These are phyloP conservation scores for Choiromyces venosus DNA, from an alignment of 495 filamentous ascomycete species.

Conservation along the genomic window DNA sequence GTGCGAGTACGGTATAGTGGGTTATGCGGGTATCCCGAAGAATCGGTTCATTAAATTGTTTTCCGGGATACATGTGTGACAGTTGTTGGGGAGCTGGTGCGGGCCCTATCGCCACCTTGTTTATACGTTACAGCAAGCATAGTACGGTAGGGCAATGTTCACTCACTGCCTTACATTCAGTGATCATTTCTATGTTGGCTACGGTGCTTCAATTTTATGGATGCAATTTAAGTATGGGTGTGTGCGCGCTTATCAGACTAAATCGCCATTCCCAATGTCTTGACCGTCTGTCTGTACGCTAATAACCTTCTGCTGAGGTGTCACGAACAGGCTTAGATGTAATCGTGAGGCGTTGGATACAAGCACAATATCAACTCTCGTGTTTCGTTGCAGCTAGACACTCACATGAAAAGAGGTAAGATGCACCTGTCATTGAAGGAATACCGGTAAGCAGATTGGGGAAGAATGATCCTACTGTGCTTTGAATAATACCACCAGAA, in stretches of 20 bases:
- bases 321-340: not conserved
- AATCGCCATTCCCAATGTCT: not conserved
- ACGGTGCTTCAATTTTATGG: not conserved
- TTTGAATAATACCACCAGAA: not conserved
- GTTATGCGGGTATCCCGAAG: not conserved
- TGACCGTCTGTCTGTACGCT: not conserved
- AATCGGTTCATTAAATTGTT: not conserved
- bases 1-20: not conserved
- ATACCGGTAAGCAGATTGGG: not conserved
- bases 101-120: not conserved
- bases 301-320: not conserved
- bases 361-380: not conserved
- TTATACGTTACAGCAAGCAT: not conserved
- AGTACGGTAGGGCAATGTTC: not conserved
- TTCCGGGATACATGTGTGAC: not conserved
- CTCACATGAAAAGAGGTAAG: not conserved
- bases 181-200: not conserved
- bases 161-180: not conserved
- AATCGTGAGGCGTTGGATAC: not conserved
- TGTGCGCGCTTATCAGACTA: not conserved
- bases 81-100: not conserved
- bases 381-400: not conserved
- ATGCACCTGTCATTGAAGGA: not conserved
- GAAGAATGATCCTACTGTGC: not conserved
- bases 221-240: not conserved